Evolutionary conservation across 768 basidiomycete species (phyloP).

Genomic region (Lepiota brunneoincarnata): DNA sequence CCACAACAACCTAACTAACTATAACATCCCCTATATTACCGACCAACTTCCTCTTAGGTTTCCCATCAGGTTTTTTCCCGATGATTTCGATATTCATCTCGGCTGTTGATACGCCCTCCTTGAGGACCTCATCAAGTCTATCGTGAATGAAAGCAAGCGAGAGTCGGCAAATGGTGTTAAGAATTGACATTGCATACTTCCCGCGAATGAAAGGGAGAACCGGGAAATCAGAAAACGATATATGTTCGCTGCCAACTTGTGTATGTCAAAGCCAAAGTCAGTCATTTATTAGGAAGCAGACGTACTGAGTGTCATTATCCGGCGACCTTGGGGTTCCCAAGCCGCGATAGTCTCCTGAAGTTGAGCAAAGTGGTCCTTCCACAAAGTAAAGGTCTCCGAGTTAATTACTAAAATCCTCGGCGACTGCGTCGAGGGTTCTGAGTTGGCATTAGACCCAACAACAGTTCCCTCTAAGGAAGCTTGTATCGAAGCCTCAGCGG

Average conservation of each 20-base stretch:
- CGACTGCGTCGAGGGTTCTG: slow-evolving; percentile 11
- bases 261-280: background rate
- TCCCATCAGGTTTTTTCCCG: slow-evolving; percentile 43
- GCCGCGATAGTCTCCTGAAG: slow-evolving; percentile 48
- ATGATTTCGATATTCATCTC: slow-evolving; percentile 38
- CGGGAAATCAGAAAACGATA: slow-evolving; percentile 47
- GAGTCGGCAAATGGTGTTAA: slow-evolving; percentile 32
- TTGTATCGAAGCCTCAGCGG: slow-evolving; percentile 1
- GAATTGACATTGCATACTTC: slow-evolving; percentile 27
- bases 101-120: slow-evolving; percentile 24
- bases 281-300: slow-evolving; percentile 1
- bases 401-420: slow-evolving; percentile 66
- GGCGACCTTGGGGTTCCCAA: slow-evolving; percentile 49
- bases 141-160: slow-evolving; percentile 43
- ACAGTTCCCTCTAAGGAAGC: slow-evolving; percentile 11
- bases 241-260: slow-evolving; percentile 42
- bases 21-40: slow-evolving; percentile 45
- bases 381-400: slow-evolving; percentile 75
- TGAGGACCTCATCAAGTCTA: slow-evolving; percentile 31
- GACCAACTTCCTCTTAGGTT: slow-evolving; percentile 38
- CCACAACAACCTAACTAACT: slow-evolving; percentile 23
- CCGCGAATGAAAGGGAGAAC: slow-evolving; percentile 39
- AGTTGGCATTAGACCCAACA: slow-evolving; percentile 2
- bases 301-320: slow-evolving; percentile 49
- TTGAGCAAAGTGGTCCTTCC: slow-evolving; percentile 70